Conservation (phyloP, 2,329 filamentous ascomycete species). For the Xylaria sp. region DNA sequence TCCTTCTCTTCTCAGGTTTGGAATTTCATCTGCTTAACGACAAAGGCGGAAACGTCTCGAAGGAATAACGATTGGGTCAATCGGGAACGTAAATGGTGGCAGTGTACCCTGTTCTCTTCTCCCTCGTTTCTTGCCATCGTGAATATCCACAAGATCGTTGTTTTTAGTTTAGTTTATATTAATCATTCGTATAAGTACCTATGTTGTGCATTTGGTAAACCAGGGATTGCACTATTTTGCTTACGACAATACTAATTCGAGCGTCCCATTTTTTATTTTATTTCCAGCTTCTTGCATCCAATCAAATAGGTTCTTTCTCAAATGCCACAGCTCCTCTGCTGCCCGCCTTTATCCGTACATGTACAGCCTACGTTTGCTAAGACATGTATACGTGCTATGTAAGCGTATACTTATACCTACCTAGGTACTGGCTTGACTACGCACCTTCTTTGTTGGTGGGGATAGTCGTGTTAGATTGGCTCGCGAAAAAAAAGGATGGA, state of each 20-base stretch:
- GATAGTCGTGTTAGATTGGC: constrained; percentile 26
- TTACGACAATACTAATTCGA: constrained; percentile 1
- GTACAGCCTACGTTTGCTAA: constrained; percentile 3
- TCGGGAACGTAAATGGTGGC: neutral
- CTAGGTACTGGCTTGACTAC: constrained; percentile 5
- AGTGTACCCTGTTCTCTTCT: too few relatives aligned
- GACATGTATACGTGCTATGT: too few relatives aligned
- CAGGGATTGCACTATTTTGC: constrained; percentile 8
- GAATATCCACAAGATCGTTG: too few relatives aligned
- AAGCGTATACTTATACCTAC: too few relatives aligned
- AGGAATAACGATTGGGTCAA: constrained; percentile 5
- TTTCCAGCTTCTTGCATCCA: constrained; percentile 5
- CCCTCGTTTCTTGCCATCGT: neutral
- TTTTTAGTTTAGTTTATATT: neutral
- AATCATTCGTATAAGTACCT: neutral
- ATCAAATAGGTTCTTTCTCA: constrained; percentile 7
- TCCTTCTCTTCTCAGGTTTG: neutral
- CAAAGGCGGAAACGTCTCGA: constrained; percentile 15
- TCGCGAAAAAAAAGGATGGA: constrained; percentile 3
- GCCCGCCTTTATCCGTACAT: too few relatives aligned
- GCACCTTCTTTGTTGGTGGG: constrained; percentile 23
- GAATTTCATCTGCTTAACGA: neutral
- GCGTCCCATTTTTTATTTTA: neutral
- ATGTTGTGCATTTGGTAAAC: too few relatives aligned
- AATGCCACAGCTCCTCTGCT: constrained; percentile 5